phyloP scores from a whole-genome alignment of 441 rosid species.

The Bocquillonia castaneifolia region DNA sequence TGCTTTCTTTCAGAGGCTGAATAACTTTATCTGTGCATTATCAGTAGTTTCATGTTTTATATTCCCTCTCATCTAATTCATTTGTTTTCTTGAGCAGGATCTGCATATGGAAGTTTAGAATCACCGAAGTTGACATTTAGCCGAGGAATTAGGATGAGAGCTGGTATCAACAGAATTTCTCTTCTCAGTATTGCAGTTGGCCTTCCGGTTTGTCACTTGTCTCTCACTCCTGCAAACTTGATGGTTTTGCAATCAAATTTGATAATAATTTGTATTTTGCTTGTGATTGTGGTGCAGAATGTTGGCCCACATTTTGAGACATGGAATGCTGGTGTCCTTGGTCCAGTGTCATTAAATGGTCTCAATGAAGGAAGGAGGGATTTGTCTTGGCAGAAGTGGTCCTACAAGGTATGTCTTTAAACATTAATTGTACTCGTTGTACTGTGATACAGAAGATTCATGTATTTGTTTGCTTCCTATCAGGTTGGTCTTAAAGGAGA shows the following conservation, averaged over 20 bases:
- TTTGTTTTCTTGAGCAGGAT: conserved; percentile 45
- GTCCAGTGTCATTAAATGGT: conserved; percentile 78
- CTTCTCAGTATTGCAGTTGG: conserved; percentile 91
- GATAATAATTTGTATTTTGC: conserved; percentile 11
- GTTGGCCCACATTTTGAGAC: conserved; percentile 96
- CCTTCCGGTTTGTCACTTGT: conserved; percentile 62
- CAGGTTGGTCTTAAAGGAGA: conserved; percentile 95
- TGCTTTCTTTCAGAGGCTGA: background rate
- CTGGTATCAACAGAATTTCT: conserved; percentile 73
- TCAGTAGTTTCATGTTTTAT: background rate
- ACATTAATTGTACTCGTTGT: background rate
- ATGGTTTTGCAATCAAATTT: background rate
- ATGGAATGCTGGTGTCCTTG: conserved; percentile 94
- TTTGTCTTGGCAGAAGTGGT: conserved; percentile 95
- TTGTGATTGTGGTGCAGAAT: conserved; percentile 44
- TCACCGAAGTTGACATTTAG: conserved; percentile 72
- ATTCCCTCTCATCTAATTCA: background rate
- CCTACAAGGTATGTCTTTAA: conserved; percentile 62
- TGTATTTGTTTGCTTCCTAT: conserved; percentile 11
- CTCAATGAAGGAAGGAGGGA: conserved; percentile 75
- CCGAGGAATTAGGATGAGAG: conserved; percentile 57
- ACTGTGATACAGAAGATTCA: conserved; percentile 14
- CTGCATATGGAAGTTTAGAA: conserved; percentile 77
- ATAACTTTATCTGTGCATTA: background rate
- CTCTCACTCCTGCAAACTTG: background rate